These are phyloP conservation scores for Ceratocystis ficicola DNA, from an alignment of 2,329 filamentous ascomycete genomes.

Conservation along the genomic window DNA sequence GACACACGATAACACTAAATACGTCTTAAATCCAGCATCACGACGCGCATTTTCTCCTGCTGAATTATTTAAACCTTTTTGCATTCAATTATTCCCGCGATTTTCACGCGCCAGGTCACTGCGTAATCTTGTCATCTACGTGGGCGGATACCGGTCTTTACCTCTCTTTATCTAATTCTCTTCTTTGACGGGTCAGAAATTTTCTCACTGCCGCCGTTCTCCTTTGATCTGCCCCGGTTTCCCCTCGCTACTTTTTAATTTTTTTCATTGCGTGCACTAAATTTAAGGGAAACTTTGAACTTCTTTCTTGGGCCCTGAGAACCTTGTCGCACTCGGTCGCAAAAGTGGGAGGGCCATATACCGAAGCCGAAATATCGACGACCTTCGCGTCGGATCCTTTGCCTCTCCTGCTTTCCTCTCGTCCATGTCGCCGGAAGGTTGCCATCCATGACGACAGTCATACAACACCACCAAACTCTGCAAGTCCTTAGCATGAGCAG, in stretches of 20 bases:
- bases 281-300: constrained; percentile 8
- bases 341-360: constrained; percentile 3
- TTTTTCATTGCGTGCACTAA: constrained; percentile 1
- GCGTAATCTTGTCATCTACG: constrained; percentile 10
- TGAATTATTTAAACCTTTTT: constrained; percentile 5
- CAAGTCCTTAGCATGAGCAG: constrained; percentile 59
- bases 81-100: constrained; percentile 18
- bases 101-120: constrained; percentile 19
- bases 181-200: not conserved
- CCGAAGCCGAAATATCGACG: constrained; percentile 16
- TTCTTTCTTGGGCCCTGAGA: constrained; percentile 1
- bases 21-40: constrained; percentile 2
- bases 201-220: not conserved
- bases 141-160: constrained; percentile 16
- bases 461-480: constrained; percentile 51
- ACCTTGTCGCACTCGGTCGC: constrained; percentile 12
- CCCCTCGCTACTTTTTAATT: not conserved
- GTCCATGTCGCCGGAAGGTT: constrained; percentile 24
- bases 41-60: constrained; percentile 15
- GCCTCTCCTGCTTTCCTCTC: not conserved
- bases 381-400: constrained; percentile 8
- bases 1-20: not conserved
- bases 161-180: not conserved
- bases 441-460: constrained; percentile 60
- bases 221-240: not conserved